Evolutionary conservation across 1,139 yeast species (phyloP).

Genomic region (Zygosaccharomyces pseudobailii): DNA sequence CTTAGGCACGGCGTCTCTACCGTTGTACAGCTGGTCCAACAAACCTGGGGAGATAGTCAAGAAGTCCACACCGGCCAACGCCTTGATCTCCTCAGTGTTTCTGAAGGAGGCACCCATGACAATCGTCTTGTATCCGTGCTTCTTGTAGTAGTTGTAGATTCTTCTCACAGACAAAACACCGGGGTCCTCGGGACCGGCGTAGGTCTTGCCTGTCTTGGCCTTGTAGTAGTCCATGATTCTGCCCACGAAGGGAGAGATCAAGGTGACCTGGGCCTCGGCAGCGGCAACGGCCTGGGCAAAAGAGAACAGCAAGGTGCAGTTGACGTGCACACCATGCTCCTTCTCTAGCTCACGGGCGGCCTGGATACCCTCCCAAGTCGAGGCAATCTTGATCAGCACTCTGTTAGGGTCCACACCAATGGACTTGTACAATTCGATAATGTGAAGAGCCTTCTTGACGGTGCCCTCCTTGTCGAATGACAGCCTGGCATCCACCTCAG

Average conservation of each 20-base stretch:
- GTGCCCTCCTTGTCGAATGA: conserved; percentile 94
- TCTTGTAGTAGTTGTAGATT: conserved; percentile 97
- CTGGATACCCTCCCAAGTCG: conserved; percentile 99
- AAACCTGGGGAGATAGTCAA: conserved; percentile 92
- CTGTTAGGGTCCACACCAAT: conserved; percentile 85
- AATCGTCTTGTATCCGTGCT: conserved; percentile 91
- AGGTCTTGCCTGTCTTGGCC: conserved; percentile 86
- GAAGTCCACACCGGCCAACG: conserved; percentile 95
- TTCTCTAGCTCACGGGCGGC: conserved; percentile 95
- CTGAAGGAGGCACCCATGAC: conserved; percentile 99
- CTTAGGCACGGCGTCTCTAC: conserved; percentile 73
- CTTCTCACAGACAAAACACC: conserved; percentile 88
- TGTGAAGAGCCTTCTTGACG: conserved; percentile 82
- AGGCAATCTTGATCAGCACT: conserved; percentile 91
- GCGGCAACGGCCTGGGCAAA: conserved; percentile 97
- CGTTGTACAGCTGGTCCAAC: conserved; percentile 82
- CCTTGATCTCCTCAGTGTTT: conserved; percentile 93
- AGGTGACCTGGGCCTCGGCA: conserved; percentile 95
- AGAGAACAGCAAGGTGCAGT: conserved; percentile 92
- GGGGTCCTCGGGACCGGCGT: conserved; percentile 79
- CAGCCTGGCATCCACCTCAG: conserved; percentile 98
- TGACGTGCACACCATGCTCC: conserved; percentile 88
- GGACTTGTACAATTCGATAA: conserved; percentile 77
- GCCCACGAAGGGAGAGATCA: conserved; percentile 98
- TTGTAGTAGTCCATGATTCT: conserved; percentile 99